Percentiles rank a stretch among this genome's conserved stretches.
phyloP scores from a whole-genome alignment of 108 stramenopile genomes.

The Cylindrotheca fusiformis region DNA sequence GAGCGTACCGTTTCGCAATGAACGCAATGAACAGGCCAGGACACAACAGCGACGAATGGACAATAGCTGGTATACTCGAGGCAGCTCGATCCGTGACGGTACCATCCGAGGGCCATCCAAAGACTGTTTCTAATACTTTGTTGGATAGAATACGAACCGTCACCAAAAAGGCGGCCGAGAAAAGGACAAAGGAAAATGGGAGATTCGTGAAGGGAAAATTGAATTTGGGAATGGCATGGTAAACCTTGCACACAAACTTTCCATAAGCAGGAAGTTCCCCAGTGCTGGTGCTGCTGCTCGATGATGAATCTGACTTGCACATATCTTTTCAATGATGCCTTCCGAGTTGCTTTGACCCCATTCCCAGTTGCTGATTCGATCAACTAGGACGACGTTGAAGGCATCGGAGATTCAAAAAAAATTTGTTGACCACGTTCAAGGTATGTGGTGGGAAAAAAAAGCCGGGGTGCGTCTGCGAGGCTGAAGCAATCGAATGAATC shows the following conservation, averaged over 20 bases:
- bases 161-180: slow-evolving; percentile 31
- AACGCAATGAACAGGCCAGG: slow-evolving; percentile 37
- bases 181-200: slow-evolving; percentile 28
- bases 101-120: slow-evolving; percentile 28
- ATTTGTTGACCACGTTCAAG: too few species aligned
- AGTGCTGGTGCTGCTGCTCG: background rate
- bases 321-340: too few species aligned
- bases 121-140: slow-evolving; percentile 8
- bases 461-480: too few species aligned
- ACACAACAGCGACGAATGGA: slow-evolving; percentile 45
- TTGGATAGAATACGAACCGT: slow-evolving; percentile 18
- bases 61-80: slow-evolving; percentile 27
- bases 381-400: too few species aligned
- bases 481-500: too few species aligned
- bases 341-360: too few species aligned
- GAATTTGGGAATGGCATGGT: slow-evolving; percentile 40
- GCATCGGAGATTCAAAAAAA: too few species aligned
- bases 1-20: slow-evolving; percentile 27
- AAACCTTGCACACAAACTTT: slow-evolving; percentile 27
- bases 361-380: too few species aligned
- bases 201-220: slow-evolving; percentile 35
- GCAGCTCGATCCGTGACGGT: slow-evolving; percentile 18
- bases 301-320: slow-evolving; percentile 1
- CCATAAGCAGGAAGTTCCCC: slow-evolving; percentile 22
- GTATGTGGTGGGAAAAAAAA: too few species aligned